Base-by-base conservation (phyloP, 2,329 filamentous ascomycete species). In the Hymenotorrendiella dingleyae region DNA sequence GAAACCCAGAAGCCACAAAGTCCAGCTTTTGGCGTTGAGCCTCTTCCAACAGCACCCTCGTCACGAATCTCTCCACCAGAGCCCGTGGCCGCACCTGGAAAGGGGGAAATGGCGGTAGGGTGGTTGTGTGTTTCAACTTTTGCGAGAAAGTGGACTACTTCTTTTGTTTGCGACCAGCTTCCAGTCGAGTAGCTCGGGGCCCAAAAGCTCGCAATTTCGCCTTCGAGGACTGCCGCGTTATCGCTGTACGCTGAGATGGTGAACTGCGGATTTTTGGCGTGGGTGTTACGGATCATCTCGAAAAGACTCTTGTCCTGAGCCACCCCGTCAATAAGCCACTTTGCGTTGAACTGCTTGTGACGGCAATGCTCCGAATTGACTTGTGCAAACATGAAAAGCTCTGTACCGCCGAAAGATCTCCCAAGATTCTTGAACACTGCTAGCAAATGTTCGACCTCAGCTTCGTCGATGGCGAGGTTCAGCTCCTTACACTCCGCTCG, bases 81-180 rank as follows among this genome's bases (percentile, higher is more conserved):
- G 21, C 93, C 93, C 28, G 93, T 98, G 6, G 93, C 93, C 8
- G 93, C 93, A 59, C 93, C 93, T 4, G 91, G 74, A 60, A 87
- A 95, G 0, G 90, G 90, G 1, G 89, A 95, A 40, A 98, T 94
- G 7, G 91, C 91, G 5, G 93, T 97, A 2, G 91, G 91, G 60
- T 97, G 91, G 64, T 97, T 97, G 68, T 97, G 91, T 2, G 93
- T 97, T 69, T 98, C 93, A 38, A 97, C 93, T 69, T 98, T 98
- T 62, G 83, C 82, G 36, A 98, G 70, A 55, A 90, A 85, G 62
- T 96, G 87, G 16, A 95, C 83, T 19, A 80, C 72, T 68, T 98
- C 93, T 57, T 87, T 93, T 16, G 78, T 87, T 47, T 91, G 78
- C 56, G 76, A 84, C 91, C 91, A 98, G 54, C 86, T 84, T 22